A percentile compares a stretch with the other conserved stretches of the same genome.
Evolutionary conservation across 2,329 filamentous ascomycete species (phyloP).

Genomic region (Venturia nashicola): DNA sequence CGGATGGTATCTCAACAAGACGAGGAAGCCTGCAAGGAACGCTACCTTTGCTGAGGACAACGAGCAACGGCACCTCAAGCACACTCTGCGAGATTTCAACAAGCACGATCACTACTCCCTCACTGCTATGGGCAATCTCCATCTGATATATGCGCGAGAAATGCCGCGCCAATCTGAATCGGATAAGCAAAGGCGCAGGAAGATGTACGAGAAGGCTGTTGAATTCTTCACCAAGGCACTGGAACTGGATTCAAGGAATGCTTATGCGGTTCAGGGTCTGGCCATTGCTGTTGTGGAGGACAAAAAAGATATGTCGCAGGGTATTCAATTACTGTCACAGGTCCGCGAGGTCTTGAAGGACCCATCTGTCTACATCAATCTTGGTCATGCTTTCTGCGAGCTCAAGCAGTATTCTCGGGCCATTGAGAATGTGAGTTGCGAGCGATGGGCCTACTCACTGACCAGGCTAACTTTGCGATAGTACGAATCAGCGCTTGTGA

Average conservation of each 20-base stretch:
- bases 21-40: slow-evolving; percentile 69
- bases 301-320: slow-evolving; percentile 74
- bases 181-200: slow-evolving; percentile 82
- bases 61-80: slow-evolving; percentile 91
- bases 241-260: slow-evolving; percentile 87
- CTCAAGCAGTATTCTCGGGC: slow-evolving; percentile 81
- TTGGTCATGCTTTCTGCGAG: slow-evolving; percentile 87
- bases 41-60: slow-evolving; percentile 62
- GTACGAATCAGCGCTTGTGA: slow-evolving; percentile 71
- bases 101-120: slow-evolving; percentile 97
- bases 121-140: slow-evolving; percentile 95
- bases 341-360: slow-evolving; percentile 85
- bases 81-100: slow-evolving; percentile 85
- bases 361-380: slow-evolving; percentile 77
- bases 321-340: slow-evolving; percentile 79
- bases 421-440: slow-evolving; percentile 56
- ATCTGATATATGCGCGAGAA: slow-evolving; percentile 75
- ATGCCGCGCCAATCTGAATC: slow-evolving; percentile 84
- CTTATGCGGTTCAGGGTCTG: slow-evolving; percentile 90
- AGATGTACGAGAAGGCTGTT: slow-evolving; percentile 79
- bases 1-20: slow-evolving; percentile 88
- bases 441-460: background rate
- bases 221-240: slow-evolving; percentile 98
- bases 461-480: slow-evolving; percentile 20
- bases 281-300: slow-evolving; percentile 91